Percentiles rank a stretch among this genome's conserved stretches.
Evolutionary conservation across 805 yeast genomes (phyloP).

Genomic region (Candida golubevii): DNA sequence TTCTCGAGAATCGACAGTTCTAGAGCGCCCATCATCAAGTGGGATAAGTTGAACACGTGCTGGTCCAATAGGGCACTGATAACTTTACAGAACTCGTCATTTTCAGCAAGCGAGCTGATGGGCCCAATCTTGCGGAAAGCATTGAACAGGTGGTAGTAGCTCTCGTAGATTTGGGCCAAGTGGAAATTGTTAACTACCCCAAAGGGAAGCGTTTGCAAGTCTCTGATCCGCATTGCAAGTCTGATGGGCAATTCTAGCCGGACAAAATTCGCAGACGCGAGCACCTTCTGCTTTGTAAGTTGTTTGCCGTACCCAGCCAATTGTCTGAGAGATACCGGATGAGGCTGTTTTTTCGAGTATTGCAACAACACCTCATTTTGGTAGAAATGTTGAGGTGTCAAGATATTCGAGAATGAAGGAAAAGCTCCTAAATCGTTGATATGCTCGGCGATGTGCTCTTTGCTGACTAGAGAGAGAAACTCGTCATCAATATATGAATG

Average conservation of each 20-base stretch:
- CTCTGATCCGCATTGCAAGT: slow-evolving; percentile 73
- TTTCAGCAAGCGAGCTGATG: slow-evolving; percentile 68
- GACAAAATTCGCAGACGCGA: slow-evolving; percentile 85
- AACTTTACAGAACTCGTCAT: slow-evolving; percentile 63
- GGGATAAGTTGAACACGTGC: slow-evolving; percentile 79
- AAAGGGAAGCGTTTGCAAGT: slow-evolving; percentile 78
- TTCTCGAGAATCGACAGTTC: slow-evolving; percentile 63
- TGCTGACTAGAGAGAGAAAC: slow-evolving; percentile 29
- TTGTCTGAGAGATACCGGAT: slow-evolving; percentile 87
- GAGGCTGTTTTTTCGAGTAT: slow-evolving; percentile 65
- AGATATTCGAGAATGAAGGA: slow-evolving; percentile 37
- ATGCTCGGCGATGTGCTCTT: slow-evolving; percentile 27
- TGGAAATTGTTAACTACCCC: slow-evolving; percentile 82
- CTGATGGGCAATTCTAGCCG: slow-evolving; percentile 80
- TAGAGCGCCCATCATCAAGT: slow-evolving; percentile 87
- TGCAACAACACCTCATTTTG: slow-evolving; percentile 67
- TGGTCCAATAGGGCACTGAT: slow-evolving; percentile 65
- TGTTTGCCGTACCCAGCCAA: slow-evolving; percentile 84
- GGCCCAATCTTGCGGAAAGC: slow-evolving; percentile 69
- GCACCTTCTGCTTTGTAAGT: slow-evolving; percentile 69
- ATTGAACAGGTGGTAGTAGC: slow-evolving; percentile 84
- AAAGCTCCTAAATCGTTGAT: slow-evolving; percentile 37
- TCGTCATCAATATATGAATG: slow-evolving; percentile 29
- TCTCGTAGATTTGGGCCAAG: slow-evolving; percentile 81
- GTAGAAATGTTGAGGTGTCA: slow-evolving; percentile 73